These are phyloP conservation scores for Thelonectria discophora DNA, from an alignment of 2,329 filamentous ascomycete species.

Conservation along the genomic window DNA sequence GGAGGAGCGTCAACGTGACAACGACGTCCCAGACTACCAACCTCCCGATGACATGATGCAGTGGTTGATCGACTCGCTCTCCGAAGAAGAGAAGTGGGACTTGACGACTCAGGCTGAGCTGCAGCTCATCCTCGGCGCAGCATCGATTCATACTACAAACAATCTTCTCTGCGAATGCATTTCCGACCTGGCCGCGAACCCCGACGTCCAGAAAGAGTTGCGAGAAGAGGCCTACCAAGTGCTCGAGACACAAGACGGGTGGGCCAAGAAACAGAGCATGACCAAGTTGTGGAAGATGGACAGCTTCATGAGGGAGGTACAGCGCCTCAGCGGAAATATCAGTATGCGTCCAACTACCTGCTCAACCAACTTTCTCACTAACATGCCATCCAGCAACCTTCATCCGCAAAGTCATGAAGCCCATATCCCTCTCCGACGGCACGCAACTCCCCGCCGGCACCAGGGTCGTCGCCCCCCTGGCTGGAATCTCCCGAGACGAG, in stretches of 20 bases:
- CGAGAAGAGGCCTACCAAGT: constrained; percentile 57
- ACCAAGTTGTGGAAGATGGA: constrained; percentile 57
- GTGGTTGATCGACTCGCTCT: constrained; percentile 55
- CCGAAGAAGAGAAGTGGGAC: constrained; percentile 50
- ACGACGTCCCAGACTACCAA: constrained; percentile 50
- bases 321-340: constrained; percentile 53
- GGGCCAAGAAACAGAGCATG: constrained; percentile 55
- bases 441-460: constrained; percentile 54
- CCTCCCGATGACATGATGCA: constrained; percentile 54
- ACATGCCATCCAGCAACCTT: constrained; percentile 50
- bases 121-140: constrained; percentile 55
- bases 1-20: constrained; percentile 54
- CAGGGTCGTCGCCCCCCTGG: constrained; percentile 52
- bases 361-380: constrained; percentile 17
- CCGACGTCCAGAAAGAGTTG: constrained; percentile 58
- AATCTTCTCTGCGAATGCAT: constrained; percentile 58
- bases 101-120: constrained; percentile 52
- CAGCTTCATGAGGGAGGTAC: constrained; percentile 58
- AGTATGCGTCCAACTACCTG: constrained; percentile 44
- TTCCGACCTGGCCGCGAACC: constrained; percentile 59
- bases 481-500: constrained; percentile 53
- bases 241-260: constrained; percentile 52
- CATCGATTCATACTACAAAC: constrained; percentile 57
- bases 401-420: constrained; percentile 56
- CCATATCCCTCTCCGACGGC: constrained; percentile 56